These are phyloP conservation scores for Endoconidiophora polonica DNA, from an alignment of 2,329 filamentous ascomycete genomes.

Conservation along the genomic window DNA sequence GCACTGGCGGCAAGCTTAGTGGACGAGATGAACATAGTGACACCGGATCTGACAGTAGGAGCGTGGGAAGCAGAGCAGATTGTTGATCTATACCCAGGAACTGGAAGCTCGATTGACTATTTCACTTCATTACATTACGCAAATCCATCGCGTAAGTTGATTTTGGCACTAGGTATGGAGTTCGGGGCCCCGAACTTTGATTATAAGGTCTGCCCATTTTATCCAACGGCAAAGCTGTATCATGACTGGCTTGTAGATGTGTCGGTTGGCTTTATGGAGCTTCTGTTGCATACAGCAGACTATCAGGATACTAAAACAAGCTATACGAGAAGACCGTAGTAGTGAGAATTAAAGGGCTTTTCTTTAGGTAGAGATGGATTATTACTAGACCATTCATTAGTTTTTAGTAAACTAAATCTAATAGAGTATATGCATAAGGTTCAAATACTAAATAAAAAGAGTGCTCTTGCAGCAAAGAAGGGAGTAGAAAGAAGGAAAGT, in stretches of 20 bases:
- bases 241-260: constrained; percentile 28
- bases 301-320: background rate
- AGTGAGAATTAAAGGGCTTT: too few species aligned
- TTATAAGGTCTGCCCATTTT: constrained; percentile 24
- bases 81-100: constrained; percentile 28
- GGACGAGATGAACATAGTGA: constrained; percentile 14
- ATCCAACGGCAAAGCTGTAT: constrained; percentile 27
- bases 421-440: too few species aligned
- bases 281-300: constrained; percentile 21
- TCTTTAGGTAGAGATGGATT: too few species aligned
- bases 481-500: too few species aligned
- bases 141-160: constrained; percentile 20
- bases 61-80: constrained; percentile 24
- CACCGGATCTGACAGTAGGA: background rate
- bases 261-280: constrained; percentile 31
- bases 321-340: too few species aligned
- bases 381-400: too few species aligned
- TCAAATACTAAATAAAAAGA: too few species aligned
- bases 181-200: constrained; percentile 26
- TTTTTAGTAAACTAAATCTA: too few species aligned
- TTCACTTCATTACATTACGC: constrained; percentile 28
- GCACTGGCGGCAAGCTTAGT: constrained; percentile 25
- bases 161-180: constrained; percentile 30
- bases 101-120: constrained; percentile 31
- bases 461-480: too few species aligned